These are phyloP conservation scores for Chlamydomonas eustigma DNA, from an alignment of 139 green algal species.

Conservation along the genomic window DNA sequence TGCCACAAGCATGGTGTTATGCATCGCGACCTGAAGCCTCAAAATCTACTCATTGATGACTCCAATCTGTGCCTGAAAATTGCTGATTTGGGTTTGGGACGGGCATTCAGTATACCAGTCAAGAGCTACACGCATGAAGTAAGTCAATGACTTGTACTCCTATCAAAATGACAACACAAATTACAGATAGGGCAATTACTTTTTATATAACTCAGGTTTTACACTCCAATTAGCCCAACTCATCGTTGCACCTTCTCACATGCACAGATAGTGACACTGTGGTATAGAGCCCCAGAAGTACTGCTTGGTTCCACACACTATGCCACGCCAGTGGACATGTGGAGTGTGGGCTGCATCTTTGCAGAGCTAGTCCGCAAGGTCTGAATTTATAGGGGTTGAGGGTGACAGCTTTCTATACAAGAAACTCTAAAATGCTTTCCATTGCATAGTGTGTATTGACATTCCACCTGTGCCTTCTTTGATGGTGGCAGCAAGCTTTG, in stretches of 20 bases:
- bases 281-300: conserved; percentile 98
- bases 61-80: conserved; percentile 82
- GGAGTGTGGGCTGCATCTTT: conserved; percentile 98
- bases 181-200: no score
- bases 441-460: no score
- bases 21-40: conserved; percentile 57
- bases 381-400: not conserved
- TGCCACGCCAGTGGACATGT: conserved; percentile 95
- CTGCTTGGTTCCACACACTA: conserved; percentile 94
- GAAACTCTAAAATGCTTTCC: not conserved
- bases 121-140: conserved; percentile 98
- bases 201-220: not conserved
- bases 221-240: not conserved
- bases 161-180: no score
- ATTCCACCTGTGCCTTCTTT: no score
- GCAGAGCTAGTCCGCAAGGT: conserved; percentile 77
- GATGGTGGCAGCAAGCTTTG: conserved; percentile 56
- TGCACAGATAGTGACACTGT: conserved; percentile 91
- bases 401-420: not conserved
- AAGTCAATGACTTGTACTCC: no score
- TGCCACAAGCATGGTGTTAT: conserved; percentile 95
- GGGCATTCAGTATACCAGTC: conserved; percentile 96
- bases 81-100: conserved; percentile 93
- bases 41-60: conserved; percentile 93
- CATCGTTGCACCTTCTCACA: no score